A percentile compares a stretch with the other conserved stretches of the same genome.
phyloP scores from a whole-genome alignment of 331 rosid genomes.

The Ulmus americana region DNA sequence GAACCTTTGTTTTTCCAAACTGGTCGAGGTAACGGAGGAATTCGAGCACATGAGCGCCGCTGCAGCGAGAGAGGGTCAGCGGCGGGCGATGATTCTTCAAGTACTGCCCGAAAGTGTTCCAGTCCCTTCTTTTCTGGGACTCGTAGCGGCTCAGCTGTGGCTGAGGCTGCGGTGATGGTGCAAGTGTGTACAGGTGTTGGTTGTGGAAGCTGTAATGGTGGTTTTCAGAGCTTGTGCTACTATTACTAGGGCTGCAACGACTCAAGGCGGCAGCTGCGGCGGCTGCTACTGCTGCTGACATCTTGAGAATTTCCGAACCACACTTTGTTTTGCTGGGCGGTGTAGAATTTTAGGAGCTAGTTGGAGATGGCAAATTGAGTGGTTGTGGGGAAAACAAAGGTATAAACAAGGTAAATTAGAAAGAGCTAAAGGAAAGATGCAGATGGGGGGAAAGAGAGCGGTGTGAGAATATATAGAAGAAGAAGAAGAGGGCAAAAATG shows the following conservation, averaged over 20 bases:
- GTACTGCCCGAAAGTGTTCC: conserved; percentile 54
- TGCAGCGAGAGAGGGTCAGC: conserved; percentile 36
- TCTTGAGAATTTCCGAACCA: not conserved
- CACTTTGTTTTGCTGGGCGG: not conserved
- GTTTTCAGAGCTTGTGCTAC: not conserved
- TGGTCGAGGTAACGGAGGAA: conserved; percentile 45
- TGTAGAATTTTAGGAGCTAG: not conserved
- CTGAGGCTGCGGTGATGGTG: conserved; percentile 12
- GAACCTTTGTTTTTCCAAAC: conserved; percentile 48
- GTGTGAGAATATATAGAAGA: conserved; percentile 2
- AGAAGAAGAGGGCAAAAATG: not conserved
- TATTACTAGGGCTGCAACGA: conserved; percentile 2
- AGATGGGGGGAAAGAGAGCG: not conserved
- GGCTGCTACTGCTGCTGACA: conserved; percentile 44
- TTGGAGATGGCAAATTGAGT: not conserved
- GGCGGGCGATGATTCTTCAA: conserved; percentile 51
- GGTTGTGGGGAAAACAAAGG: not conserved
- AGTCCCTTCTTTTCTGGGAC: conserved; percentile 52
- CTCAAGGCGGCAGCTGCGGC: conserved; percentile 26
- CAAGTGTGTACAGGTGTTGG: conserved; percentile 11
- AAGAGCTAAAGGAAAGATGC: not conserved
- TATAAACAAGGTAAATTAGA: not conserved
- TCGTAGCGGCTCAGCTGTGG: conserved; percentile 37
- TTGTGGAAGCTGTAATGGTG: conserved; percentile 10
- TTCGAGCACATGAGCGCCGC: conserved; percentile 49